Evolutionary conservation across 164 flowering plant species (phyloP).

Genomic region (Dillenia suffruticosa): DNA sequence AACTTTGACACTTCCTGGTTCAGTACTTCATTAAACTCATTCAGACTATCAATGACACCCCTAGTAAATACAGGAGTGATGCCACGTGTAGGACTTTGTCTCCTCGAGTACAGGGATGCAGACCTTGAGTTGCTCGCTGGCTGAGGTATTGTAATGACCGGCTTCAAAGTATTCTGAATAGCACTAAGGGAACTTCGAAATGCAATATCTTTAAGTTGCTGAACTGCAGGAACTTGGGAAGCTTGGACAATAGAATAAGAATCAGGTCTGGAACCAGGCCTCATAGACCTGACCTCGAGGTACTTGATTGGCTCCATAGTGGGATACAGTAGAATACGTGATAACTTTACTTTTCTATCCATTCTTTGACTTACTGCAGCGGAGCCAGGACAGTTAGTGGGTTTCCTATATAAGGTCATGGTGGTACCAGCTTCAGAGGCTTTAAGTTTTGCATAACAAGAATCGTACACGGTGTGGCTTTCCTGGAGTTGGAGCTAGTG

Average conservation of each 20-base stretch:
- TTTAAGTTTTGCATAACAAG: slow-evolving; percentile 47
- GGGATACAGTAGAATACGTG: slow-evolving; percentile 49
- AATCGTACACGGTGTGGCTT: slow-evolving; percentile 70
- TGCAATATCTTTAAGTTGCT: slow-evolving; percentile 53
- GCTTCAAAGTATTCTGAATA: slow-evolving; percentile 44
- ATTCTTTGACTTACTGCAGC: slow-evolving; percentile 37
- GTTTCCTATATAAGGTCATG: slow-evolving; percentile 24
- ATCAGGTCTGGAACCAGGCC: slow-evolving; percentile 30
- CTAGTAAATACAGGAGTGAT: slow-evolving; percentile 54
- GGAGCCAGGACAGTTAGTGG: slow-evolving; percentile 30
- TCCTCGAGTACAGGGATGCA: slow-evolving; percentile 65
- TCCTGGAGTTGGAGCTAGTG: slow-evolving; percentile 48
- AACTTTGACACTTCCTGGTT: slow-evolving; percentile 68
- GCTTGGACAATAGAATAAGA: slow-evolving; percentile 29
- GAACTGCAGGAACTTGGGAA: slow-evolving; percentile 57
- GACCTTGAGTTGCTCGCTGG: slow-evolving; percentile 37
- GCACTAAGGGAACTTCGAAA: slow-evolving; percentile 54
- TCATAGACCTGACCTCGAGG: slow-evolving; percentile 37
- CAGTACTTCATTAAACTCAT: slow-evolving; percentile 63
- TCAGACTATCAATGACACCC: slow-evolving; percentile 64
- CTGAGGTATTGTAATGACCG: slow-evolving; percentile 29
- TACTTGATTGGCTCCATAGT: slow-evolving; percentile 44
- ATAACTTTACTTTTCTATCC: slow-evolving; percentile 38
- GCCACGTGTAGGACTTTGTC: slow-evolving; percentile 73
- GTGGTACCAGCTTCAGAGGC: slow-evolving; percentile 38